These are phyloP conservation scores for Micractinium conductrix DNA, from an alignment of 139 green algal genomes.

Conservation along the genomic window DNA sequence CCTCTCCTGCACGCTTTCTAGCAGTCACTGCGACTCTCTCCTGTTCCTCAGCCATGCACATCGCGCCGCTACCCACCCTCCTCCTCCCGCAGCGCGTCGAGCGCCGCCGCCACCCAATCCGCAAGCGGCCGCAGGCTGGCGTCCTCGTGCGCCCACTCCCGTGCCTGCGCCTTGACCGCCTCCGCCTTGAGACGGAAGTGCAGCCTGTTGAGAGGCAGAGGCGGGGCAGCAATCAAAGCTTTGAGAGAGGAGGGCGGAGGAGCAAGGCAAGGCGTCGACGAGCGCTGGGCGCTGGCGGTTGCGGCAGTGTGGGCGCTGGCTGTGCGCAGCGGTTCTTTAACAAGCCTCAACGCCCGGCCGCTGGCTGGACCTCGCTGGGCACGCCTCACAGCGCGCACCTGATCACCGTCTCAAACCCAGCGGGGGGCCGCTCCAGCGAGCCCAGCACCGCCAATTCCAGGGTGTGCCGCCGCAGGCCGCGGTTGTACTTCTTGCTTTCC, in stretches of 20 bases:
- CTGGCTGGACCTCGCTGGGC: too few relatives aligned
- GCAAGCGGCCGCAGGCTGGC: neutral
- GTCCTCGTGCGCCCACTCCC: conserved; percentile 23
- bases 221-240: too few relatives aligned
- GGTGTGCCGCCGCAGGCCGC: neutral
- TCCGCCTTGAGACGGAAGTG: conserved; percentile 31
- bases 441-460: conserved; percentile 15
- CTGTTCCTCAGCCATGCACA: too few relatives aligned
- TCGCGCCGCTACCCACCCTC: too few relatives aligned
- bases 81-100: neutral
- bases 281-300: too few relatives aligned
- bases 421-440: conserved; percentile 10
- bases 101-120: neutral
- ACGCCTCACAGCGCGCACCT: neutral
- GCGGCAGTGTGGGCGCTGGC: neutral
- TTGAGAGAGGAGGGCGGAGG: too few relatives aligned
- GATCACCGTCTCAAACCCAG: conserved; percentile 8
- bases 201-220: too few relatives aligned
- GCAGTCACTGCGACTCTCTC: too few relatives aligned
- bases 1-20: too few relatives aligned
- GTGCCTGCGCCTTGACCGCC: conserved; percentile 9
- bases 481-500: conserved; percentile 16
- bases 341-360: too few relatives aligned
- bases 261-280: too few relatives aligned
- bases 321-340: neutral